Evolutionary conservation across 768 basidiomycete species (phyloP).

Genomic region (Phlegmacium glaucopus): DNA sequence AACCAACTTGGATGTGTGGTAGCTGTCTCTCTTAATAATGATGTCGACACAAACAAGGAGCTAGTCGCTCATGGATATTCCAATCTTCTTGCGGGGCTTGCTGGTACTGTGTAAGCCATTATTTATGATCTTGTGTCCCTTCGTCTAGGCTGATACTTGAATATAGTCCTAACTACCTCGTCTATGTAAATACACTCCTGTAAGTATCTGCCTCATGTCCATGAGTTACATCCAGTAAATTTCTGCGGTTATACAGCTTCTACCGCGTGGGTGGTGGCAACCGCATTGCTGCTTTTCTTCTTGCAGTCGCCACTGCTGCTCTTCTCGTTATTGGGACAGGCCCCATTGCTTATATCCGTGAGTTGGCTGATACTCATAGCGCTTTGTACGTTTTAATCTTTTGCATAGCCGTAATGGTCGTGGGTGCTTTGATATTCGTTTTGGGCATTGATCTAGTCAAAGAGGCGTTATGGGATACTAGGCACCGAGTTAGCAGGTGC

Average conservation of each 20-base stretch:
- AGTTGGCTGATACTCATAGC: no score
- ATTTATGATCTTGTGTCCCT: neutral
- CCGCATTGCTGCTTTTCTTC: slow-evolving; percentile 79
- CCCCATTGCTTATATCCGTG: slow-evolving; percentile 91
- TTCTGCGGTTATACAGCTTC: slow-evolving; percentile 45
- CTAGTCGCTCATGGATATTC: slow-evolving; percentile 91
- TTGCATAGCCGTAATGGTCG: slow-evolving; percentile 78
- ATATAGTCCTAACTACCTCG: slow-evolving; percentile 75
- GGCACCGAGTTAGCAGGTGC: slow-evolving; percentile 78
- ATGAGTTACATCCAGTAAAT: neutral
- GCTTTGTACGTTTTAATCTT: neutral
- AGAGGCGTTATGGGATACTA: slow-evolving; percentile 95
- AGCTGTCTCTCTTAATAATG: slow-evolving; percentile 84
- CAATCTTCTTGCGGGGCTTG: slow-evolving; percentile 75
- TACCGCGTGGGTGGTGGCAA: slow-evolving; percentile 92
- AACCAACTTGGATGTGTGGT: neutral
- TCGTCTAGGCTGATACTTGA: neutral
- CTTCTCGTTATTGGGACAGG: slow-evolving; percentile 82
- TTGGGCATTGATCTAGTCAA: slow-evolving; percentile 92
- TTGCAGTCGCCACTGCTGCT: slow-evolving; percentile 68
- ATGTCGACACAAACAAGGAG: slow-evolving; percentile 89
- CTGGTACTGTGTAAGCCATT: slow-evolving; percentile 72
- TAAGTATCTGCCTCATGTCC: slow-evolving; percentile 20
- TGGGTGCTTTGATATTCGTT: slow-evolving; percentile 89
- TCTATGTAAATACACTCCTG: slow-evolving; percentile 86